Evolutionary conservation across 2,329 filamentous ascomycete genomes (phyloP), one percentile per base, ranked within the genome.

Genomic region (Cadophora sp.): DNA sequence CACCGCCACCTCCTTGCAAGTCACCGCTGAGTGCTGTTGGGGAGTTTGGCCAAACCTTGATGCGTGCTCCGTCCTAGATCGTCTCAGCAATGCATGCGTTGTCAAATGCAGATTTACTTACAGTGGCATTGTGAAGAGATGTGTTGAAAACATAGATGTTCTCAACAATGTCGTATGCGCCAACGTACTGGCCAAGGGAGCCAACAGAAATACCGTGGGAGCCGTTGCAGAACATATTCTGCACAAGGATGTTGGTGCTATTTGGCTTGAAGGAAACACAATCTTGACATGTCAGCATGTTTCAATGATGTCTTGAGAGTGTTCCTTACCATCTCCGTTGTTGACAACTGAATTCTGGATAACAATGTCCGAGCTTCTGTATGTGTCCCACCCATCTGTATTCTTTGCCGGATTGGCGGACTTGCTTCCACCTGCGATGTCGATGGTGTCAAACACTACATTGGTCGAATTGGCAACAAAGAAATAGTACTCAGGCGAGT

Each of bases 251-350:
- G 71, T 91, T 85, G 53, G 89, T 92, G 73, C 85, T 89, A 77
- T 92, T 92, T 22, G 90, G 90, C 79, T 92, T 92, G 83, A 92
- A 92, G 0, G 89, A 89, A 14, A 92, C 88, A 69, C 91, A 92
- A 76, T 93, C 86, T 81, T 31, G 26, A 70, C 46, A 9, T 51
- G 60, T 73, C 61, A 75, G 67, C 51, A 26, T 24, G 66, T 46
- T 22, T 34, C 31, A 11, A 26, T 3, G 14, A 50, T 16, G 3
- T 14, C n/a, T 19, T 56, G 3, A 46, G 26, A 29, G 31, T 8
- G 12, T 50, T 43, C 67, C 67, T 69, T 66, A 75, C 75, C 88
- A 75, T 92, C 89, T 43, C 87, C 87, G 72, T 91, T 91, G 76
- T 86, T 82, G 71, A 89, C 85, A 29, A 85, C 78, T 0, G 87